Evolutionary conservation across 495 filamentous ascomycete genomes (phyloP), one percentile per base, ranked within the genome.

Genomic region (Glutinoglossum americanum): DNA sequence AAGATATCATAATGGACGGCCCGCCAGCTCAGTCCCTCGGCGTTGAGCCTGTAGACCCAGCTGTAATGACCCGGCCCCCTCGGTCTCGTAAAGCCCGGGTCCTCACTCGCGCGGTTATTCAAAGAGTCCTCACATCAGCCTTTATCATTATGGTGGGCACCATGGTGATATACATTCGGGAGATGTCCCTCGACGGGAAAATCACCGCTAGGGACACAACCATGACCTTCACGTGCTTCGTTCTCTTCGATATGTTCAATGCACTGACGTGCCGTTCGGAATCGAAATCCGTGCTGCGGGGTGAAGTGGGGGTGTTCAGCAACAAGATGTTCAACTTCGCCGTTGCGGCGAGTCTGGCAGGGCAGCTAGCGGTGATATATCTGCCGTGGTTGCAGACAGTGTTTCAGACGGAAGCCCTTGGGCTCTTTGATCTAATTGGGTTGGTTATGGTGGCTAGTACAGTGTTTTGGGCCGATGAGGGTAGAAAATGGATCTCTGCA

Each of bases 1-100:
- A 66, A 96, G 90, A 98, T 66, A 97, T 98, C 64, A 87, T 98
- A 60, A 98, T 98, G 92, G 92, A 98, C 68, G 92, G 92, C 44
- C 92, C 92, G 2, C 92, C 92, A 0, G 92, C 92, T 5, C 92
- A 98, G 70, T 98, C 92, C 44, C 81, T 98, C 11, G 92, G 92
- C 39, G 92, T 97, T 39, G 92, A 98, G 64, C 86, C 84, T 28
- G 92, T 98, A 27, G 90, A 96, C 66, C 90, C 89, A 10, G 80
- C 87, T 54, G 85, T 98, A 58, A 96, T 98, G 89, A 81, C 76
- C 58, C 82, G 86, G 8, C 93, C 92, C 7, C 92, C 92, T 4
- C 87, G 92, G 23, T 79, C 85, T 49, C 80, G 83, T 60, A 77
- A 79, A 60, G 92, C 90, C 41, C 82, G 87, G 5, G 92, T 95